These are phyloP conservation scores for Leccinellum albellum DNA, from an alignment of 768 basidiomycete genomes.

Conservation along the genomic window DNA sequence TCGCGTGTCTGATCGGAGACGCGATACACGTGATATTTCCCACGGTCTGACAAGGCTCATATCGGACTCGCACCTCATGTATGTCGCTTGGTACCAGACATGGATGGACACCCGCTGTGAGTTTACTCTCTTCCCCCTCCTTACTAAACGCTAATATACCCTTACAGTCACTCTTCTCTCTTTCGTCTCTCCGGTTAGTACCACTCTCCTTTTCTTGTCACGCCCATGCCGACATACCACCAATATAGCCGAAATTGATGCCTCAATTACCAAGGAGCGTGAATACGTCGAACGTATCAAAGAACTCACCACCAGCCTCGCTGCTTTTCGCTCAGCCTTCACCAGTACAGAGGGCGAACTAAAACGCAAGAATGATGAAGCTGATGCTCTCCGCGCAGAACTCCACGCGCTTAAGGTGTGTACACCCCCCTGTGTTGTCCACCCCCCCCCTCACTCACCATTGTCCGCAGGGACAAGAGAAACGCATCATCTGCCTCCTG, in stretches of 20 bases:
- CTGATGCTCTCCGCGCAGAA: slow-evolving; percentile 20
- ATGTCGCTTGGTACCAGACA: not conserved
- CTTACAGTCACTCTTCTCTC: slow-evolving; percentile 4
- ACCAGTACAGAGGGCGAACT: slow-evolving; percentile 19
- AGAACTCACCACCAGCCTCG: slow-evolving; percentile 23
- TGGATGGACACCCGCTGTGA: slow-evolving; percentile 20
- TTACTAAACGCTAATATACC: not conserved
- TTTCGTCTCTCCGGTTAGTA: slow-evolving; percentile 5
- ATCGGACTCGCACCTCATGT: not conserved
- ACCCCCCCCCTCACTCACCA: not conserved
- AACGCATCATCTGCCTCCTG: slow-evolving; percentile 45
- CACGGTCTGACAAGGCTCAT: slow-evolving; percentile 10
- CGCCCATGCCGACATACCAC: not conserved
- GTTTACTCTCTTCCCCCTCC: not conserved
- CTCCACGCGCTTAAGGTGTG: slow-evolving; percentile 27
- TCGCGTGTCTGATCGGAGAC: slow-evolving; percentile 25
- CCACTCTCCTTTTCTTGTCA: not conserved
- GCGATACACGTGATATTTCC: slow-evolving; percentile 30
- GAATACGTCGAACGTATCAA: slow-evolving; percentile 17
- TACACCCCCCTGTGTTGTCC: not conserved
- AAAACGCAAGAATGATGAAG: slow-evolving; percentile 13
- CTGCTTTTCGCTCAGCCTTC: slow-evolving; percentile 28
- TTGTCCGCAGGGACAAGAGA: slow-evolving; percentile 23
- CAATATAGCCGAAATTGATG: slow-evolving; percentile 29
- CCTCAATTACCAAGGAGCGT: slow-evolving; percentile 21